Percentiles rank a stretch among this genome's conserved stretches.
phyloP scores from a whole-genome alignment of 176 grass and related monocot genomes.

The Melocanna baccifera region DNA sequence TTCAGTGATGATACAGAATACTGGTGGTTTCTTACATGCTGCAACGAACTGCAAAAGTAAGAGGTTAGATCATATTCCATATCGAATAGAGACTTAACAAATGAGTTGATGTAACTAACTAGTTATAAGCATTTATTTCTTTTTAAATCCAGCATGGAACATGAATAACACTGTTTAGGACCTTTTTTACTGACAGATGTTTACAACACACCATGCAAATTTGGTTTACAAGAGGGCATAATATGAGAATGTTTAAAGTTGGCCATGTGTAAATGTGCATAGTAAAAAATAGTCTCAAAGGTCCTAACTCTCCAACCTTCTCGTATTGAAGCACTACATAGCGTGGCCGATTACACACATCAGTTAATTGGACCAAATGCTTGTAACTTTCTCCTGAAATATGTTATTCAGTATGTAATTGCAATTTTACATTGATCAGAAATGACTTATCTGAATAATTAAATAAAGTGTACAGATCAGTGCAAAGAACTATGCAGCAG shows the following conservation, averaged over 20 bases:
- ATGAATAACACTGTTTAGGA: not conserved
- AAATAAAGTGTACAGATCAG: not conserved
- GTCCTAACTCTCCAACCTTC: not conserved
- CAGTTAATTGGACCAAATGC: not conserved
- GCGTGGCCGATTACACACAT: not conserved
- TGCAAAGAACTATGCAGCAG: not conserved
- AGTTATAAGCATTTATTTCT: not conserved
- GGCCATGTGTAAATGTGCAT: not conserved
- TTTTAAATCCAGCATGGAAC: not conserved
- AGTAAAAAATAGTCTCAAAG: not conserved
- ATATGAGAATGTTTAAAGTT: not conserved
- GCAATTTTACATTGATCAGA: not conserved
- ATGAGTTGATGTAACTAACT: not conserved
- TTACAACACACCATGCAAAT: not conserved
- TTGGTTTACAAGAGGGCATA: not conserved
- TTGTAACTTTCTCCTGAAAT: not conserved
- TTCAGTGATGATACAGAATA: slow-evolving; percentile 95
- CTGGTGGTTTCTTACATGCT: slow-evolving; percentile 91
- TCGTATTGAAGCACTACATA: not conserved
- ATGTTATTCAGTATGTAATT: not conserved
- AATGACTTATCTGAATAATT: not conserved
- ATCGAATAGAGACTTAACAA: not conserved
- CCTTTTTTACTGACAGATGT: not conserved
- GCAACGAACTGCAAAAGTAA: slow-evolving; percentile 77
- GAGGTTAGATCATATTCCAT: slow-evolving; percentile 1